Evolutionary conservation across 2,329 filamentous ascomycete genomes (phyloP), one percentile per base, ranked within the genome.

Genomic region (Ceratocystis papillata): DNA sequence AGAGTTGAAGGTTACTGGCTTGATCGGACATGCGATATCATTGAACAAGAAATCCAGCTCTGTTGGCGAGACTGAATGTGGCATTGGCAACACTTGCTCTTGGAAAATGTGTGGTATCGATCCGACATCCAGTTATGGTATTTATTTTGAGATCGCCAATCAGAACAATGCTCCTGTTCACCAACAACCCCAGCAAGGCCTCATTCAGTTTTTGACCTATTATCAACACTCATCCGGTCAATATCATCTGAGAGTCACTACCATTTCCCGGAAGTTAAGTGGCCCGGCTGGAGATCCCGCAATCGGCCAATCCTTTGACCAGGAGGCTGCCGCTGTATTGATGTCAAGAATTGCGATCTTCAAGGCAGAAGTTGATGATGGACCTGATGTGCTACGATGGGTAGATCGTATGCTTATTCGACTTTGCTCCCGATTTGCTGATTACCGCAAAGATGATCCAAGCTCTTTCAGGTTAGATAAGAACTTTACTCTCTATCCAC

Each of bases 71-170:
- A 97, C 94, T 0, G 94, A 99, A 75, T 96, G 93, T 72, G 94
- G 94, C 73, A 96, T 99, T 71, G 94, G 94, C 70, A 97, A 97
- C 74, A 99, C 94, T 0, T 97, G 93, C 76, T 93, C 92, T 2
- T 99, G 94, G 94, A 99, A 99, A 78, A 96, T 99, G 93, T 97
- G 94, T 73, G 92, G 91, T 70, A 96, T 99, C 70, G 92, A 97
- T 72, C 94, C 94, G 10, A 88, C 86, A 65, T 86, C 94, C 41
- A 96, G 91, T 72, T 97, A 97, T 72, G 94, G 91, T 68, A 83
- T 99, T 69, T 99, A 97, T 78, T 99, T 97, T 72, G 94, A 99
- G 76, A 95, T 99, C 73, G 93, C 94, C 60, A 90, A 89, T 71
- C 94, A 97, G 77, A 91, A 90, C 45, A 91, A 91, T 6, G 88